Base-by-base conservation (phyloP, 305 asterid genomes). In the Fraxinus ornus region DNA sequence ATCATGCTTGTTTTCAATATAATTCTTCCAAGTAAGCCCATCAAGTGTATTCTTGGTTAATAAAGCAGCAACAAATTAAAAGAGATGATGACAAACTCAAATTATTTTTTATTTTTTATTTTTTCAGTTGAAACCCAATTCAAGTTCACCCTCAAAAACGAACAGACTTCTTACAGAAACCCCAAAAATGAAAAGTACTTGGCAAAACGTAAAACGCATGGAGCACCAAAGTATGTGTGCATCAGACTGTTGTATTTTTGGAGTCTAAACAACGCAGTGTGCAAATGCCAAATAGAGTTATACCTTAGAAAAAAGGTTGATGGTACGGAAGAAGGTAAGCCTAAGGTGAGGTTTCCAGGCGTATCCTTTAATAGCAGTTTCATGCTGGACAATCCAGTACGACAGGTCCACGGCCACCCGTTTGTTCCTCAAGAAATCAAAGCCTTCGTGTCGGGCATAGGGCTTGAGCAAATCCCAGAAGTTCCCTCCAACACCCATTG, bases 391-490 rank as follows among this genome's bases (percentile, higher is more conserved):
- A 75, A 96, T 89, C 98, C 98, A 96, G 86, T 92, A 96, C 1
- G 98, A 96, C 73, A 96, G 89, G 88, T 94, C 99, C 52, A 96
- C 97, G 3, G 99, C 99, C 1, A 96, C 99, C 73, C 97, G 87
- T 83, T 93, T 96, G 89, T 96, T 90, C 89, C 97, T 96, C 95
- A 96, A 89, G 91, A 91, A 94, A 79, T 91, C 94, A 74, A 91
- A 94, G 4, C 94, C 97, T 87, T 94, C 95, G 55, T 71, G 81
- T 62, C 89, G 87, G 60, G 93, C 94, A 64, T 90, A 88, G 49
- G 98, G 98, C 83, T 94, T 96, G 8, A 96, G 94, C 85, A 94
- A 89, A 88, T 96, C 99, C 99, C 99, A 96, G 90, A 96, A 96
- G 81, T 91, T 78, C 62, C 98, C 98, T 68, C 97, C 98, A 4